phyloP scores from a whole-genome alignment of 1,284 basidiomycete genomes.

The Melampsora americana region DNA sequence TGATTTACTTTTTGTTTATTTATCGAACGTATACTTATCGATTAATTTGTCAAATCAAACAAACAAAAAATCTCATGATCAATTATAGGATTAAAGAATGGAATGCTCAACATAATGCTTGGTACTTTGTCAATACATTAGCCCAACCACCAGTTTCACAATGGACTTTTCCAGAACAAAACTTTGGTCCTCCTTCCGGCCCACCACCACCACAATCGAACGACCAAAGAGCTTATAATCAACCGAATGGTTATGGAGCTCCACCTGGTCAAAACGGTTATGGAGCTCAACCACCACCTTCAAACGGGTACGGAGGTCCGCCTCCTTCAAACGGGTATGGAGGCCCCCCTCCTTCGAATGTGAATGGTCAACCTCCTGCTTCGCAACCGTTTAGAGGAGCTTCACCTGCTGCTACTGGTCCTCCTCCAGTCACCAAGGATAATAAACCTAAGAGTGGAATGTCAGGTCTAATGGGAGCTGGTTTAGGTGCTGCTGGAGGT shows the following conservation, averaged over 20 bases:
- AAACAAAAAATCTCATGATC: neutral
- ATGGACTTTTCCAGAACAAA: conserved; percentile 50
- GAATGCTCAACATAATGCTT: conserved; percentile 50
- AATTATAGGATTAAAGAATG: conserved; percentile 52
- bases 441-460: conserved; percentile 11
- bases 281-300: neutral
- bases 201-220: conserved; percentile 13
- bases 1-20: neutral
- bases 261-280: neutral
- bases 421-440: neutral
- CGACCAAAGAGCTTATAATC: neutral
- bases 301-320: no score
- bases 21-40: neutral
- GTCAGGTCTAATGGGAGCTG: conserved; percentile 20
- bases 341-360: no score
- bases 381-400: neutral
- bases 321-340: neutral
- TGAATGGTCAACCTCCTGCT: neutral
- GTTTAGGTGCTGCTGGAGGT: conserved; percentile 23
- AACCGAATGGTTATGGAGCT: neutral
- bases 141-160: conserved; percentile 51
- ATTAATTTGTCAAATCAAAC: neutral
- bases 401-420: neutral
- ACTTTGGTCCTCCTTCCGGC: conserved; percentile 2
- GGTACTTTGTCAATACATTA: conserved; percentile 53